Base-by-base conservation (phyloP, 305 asterid species). In the Plantago coronopus region DNA sequence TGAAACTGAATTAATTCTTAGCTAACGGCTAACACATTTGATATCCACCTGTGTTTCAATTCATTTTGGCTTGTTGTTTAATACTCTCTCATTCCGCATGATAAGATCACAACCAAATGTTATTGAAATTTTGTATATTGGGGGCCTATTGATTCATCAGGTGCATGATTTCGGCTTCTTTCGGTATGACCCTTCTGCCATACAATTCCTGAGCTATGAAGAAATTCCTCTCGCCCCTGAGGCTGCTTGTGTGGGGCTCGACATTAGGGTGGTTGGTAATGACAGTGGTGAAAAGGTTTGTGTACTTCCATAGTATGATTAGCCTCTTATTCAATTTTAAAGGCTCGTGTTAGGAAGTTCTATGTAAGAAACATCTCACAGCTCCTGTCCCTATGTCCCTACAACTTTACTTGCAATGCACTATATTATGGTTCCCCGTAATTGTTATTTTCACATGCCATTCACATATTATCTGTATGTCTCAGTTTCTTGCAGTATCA, bases 281-380 rank as follows among this genome's bases (percentile, higher is more conserved):
- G 97, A 89, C 69, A 91, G 98, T 77, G 98, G 98, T 65, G 98
- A 91, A 77, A 91, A 91, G 98, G 98, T 86, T 77, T 66, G 76
- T 40, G 50, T 38, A 42, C 17, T 51, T 20, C 2, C 23, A 17
- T 48, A 22, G 37, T 11, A 42, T 50, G 25, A 20, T 10, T 37
- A 29, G 47, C 57, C 0, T 34, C 1, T 34, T 34, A 34, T 34
- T 29, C 37, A 29, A 10, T 12, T 34, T 34, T 34, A 34, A 34
- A 34, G 8, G 13, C 3, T 34, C 13, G 8, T 34, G 9, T 34
- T 13, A 34, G 42, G 13, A 34, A 34, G 42, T 34, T 34, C 9
- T 1, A 10, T 7, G 42, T 34, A 12, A 34, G 1, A 27, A n/a
- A 29, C 1, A 3, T 29, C 7, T 34, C 14, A 34, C 42, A 34